Conservation (phyloP, 768 basidiomycete species). For the Termitomyces bulborhizus region DNA sequence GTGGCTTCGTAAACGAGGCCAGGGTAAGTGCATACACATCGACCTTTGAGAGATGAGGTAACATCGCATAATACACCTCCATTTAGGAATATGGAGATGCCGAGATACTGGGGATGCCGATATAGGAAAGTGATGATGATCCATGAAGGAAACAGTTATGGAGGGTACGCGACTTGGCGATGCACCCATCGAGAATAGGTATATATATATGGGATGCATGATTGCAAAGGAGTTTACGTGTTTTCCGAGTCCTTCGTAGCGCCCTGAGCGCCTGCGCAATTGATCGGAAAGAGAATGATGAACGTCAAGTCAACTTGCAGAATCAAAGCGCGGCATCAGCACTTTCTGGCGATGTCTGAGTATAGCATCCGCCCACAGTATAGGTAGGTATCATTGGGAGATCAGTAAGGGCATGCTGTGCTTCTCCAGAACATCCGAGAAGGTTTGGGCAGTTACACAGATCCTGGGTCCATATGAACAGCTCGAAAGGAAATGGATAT, state of each 20-base stretch:
- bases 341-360: conserved; percentile 10
- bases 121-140: conserved; percentile 14
- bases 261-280: conserved; percentile 14
- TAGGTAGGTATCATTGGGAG: conserved; percentile 13
- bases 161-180: conserved; percentile 10
- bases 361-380: conserved; percentile 16
- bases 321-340: conserved; percentile 8
- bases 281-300: conserved; percentile 10
- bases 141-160: conserved; percentile 15
- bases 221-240: conserved; percentile 15
- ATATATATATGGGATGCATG: conserved; percentile 16
- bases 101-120: background rate
- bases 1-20: conserved; percentile 6
- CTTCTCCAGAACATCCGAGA: conserved; percentile 14
- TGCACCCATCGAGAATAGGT: conserved; percentile 17
- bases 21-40: conserved; percentile 12
- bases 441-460: conserved; percentile 12
- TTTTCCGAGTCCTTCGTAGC: conserved; percentile 11
- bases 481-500: conserved; percentile 8
- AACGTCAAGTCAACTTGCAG: conserved; percentile 15
- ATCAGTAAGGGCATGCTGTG: conserved; percentile 11
- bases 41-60: conserved; percentile 11
- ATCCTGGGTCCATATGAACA: conserved; percentile 13
- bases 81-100: conserved; percentile 5
- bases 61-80: conserved; percentile 7